These are phyloP conservation scores for Beauveria sp. DNA, from an alignment of 2,329 filamentous ascomycete genomes.

Conservation along the genomic window DNA sequence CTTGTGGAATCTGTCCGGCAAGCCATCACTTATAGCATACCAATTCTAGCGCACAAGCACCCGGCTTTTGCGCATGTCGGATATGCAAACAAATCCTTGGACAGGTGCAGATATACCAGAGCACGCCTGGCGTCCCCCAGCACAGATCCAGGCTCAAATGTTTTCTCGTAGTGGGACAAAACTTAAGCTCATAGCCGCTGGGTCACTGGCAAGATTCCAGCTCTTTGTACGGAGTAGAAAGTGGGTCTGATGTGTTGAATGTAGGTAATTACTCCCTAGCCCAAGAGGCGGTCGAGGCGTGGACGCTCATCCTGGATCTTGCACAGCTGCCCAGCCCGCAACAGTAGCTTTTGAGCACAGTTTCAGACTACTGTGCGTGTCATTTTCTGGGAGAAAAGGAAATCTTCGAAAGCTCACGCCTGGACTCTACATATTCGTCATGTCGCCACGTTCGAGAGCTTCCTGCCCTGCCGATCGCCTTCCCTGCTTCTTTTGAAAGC, in stretches of 20 bases:
- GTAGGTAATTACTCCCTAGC: not conserved
- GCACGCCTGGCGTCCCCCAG: too few species aligned
- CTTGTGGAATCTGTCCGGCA: not conserved
- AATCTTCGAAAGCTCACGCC: not conserved
- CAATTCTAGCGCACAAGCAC: not conserved
- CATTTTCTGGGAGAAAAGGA: not conserved
- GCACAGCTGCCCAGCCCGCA: not conserved
- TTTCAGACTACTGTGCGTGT: not conserved
- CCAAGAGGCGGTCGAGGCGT: not conserved
- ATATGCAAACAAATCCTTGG: too few species aligned
- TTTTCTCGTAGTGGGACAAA: not conserved
- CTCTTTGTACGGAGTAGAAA: not conserved
- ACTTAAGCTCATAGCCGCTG: not conserved
- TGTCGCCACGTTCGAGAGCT: not conserved
- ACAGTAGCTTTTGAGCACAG: not conserved
- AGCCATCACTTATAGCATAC: not conserved
- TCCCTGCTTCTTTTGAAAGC: not conserved
- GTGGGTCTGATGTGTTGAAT: slow-evolving; percentile 3
- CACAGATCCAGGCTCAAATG: not conserved
- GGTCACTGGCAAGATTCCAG: not conserved
- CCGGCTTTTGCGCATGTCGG: not conserved
- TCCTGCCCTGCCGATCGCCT: not conserved
- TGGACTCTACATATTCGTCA: not conserved
- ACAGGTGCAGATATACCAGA: too few species aligned
- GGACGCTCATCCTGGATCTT: not conserved